A percentile compares a stretch with the other conserved stretches of the same genome.
phyloP scores from a whole-genome alignment of 345 rosid species.

The Salix suchowensis region DNA sequence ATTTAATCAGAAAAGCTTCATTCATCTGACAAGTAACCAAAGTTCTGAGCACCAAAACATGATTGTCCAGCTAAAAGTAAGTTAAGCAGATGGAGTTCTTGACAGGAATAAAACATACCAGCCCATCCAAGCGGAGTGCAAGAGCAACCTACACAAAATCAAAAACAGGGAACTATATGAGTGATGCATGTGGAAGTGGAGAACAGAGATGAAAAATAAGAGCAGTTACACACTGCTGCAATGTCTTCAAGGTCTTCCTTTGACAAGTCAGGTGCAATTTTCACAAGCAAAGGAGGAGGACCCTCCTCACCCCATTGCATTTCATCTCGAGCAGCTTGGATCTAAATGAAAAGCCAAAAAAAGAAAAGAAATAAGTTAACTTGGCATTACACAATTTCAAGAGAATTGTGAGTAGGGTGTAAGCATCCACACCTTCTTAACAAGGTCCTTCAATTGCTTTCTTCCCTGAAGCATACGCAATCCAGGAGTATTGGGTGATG shows the following conservation, averaged over 20 bases:
- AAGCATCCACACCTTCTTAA: slow-evolving; percentile 58
- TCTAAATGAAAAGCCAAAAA: slow-evolving; percentile 32
- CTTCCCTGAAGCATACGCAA: slow-evolving; percentile 96
- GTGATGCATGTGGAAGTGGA: background rate
- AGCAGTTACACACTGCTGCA: slow-evolving; percentile 63
- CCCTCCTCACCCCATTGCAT: slow-evolving; percentile 99
- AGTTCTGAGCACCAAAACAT: background rate
- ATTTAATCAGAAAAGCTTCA: background rate
- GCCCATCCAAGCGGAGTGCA: slow-evolving; percentile 92
- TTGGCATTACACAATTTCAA: background rate
- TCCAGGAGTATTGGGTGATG: slow-evolving; percentile 97
- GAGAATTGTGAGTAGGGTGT: background rate
- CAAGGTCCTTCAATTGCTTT: slow-evolving; percentile 89
- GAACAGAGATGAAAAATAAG: slow-evolving; percentile 1
- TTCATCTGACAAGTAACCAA: background rate
- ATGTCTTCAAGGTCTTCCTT: slow-evolving; percentile 96
- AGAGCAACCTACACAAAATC: slow-evolving; percentile 69
- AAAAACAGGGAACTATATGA: slow-evolving; percentile 31
- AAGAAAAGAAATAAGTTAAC: background rate
- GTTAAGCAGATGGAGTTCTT: background rate
- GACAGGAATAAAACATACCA: slow-evolving; percentile 47
- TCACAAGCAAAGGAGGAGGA: slow-evolving; percentile 93
- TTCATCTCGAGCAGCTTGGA: slow-evolving; percentile 99
- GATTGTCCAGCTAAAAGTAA: background rate
- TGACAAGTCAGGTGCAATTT: slow-evolving; percentile 94